These are phyloP conservation scores for Wickerhamiella lipophila DNA, from an alignment of 805 yeast genomes.

Conservation along the genomic window DNA sequence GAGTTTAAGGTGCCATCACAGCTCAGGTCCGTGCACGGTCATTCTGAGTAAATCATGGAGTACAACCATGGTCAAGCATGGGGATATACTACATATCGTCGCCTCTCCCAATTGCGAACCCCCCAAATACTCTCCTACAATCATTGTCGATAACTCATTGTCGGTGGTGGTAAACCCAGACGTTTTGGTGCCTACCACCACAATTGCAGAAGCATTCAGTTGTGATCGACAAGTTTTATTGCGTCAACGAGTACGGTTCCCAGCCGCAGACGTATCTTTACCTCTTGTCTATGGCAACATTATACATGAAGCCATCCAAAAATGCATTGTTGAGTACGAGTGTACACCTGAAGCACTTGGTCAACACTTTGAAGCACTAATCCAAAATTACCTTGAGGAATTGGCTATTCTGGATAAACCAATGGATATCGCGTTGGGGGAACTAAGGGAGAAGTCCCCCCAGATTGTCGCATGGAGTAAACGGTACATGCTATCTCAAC, in stretches of 20 bases:
- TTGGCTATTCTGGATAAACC: constrained; percentile 42
- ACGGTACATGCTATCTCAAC: background rate
- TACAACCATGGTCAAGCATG: constrained; percentile 17
- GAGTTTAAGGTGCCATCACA: constrained; percentile 8
- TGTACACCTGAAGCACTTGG: constrained; percentile 33
- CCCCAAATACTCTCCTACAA: constrained; percentile 10
- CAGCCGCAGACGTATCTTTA: constrained; percentile 43
- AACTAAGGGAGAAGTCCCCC: constrained; percentile 40
- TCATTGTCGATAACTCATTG: constrained; percentile 44
- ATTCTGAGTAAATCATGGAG: constrained; percentile 25
- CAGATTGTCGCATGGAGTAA: constrained; percentile 25
- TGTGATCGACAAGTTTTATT: constrained; percentile 66
- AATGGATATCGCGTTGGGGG: constrained; percentile 39
- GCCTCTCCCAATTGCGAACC: constrained; percentile 18
- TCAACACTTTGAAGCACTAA: constrained; percentile 24
- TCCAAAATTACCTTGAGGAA: constrained; percentile 28
- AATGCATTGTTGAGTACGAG: constrained; percentile 33
- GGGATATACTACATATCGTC: constrained; percentile 27
- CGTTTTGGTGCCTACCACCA: constrained; percentile 63
- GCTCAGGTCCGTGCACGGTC: constrained; percentile 10
- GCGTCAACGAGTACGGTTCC: constrained; percentile 41
- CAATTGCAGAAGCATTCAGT: constrained; percentile 58
- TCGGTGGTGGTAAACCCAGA: constrained; percentile 80
- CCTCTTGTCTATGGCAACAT: constrained; percentile 70
- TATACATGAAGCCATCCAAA: constrained; percentile 64